phyloP scores from a whole-genome alignment of 768 basidiomycete genomes.

The Boletus rubroflammeus region DNA sequence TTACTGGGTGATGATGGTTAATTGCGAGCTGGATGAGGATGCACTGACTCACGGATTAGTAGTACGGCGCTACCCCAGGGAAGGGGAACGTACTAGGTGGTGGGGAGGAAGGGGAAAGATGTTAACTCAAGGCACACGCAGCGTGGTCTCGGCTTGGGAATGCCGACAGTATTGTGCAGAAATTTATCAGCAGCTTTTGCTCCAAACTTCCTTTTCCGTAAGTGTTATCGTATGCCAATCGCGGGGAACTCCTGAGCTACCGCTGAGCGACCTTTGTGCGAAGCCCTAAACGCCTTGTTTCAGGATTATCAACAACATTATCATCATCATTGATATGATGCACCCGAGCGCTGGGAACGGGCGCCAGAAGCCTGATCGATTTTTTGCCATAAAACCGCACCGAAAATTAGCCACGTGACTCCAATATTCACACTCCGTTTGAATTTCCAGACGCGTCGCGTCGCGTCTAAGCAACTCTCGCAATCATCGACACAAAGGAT shows the following conservation, averaged over 20 bases:
- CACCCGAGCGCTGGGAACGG: constrained; percentile 14
- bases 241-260: not conserved
- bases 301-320: not conserved
- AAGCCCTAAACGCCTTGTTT: not conserved
- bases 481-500: constrained; percentile 40
- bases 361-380: not conserved
- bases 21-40: not conserved
- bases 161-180: constrained; percentile 6
- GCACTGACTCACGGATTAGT: not conserved
- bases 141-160: constrained; percentile 3
- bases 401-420: constrained; percentile 14
- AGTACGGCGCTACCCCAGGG: not conserved
- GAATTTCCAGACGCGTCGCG: constrained; percentile 30
- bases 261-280: no score
- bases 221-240: not conserved
- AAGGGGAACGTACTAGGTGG: not conserved
- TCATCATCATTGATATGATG: no score
- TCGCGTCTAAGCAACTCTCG: constrained; percentile 16
- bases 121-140: not conserved
- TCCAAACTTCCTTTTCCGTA: constrained; percentile 20
- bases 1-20: not conserved
- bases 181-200: constrained; percentile 12
- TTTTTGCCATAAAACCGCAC: not conserved
- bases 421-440: constrained; percentile 22
- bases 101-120: not conserved